A percentile compares a stretch with the other conserved stretches of the same genome.
phyloP scores from a whole-genome alignment of 2,329 filamentous ascomycete genomes.

The Colletotrichum sp. region DNA sequence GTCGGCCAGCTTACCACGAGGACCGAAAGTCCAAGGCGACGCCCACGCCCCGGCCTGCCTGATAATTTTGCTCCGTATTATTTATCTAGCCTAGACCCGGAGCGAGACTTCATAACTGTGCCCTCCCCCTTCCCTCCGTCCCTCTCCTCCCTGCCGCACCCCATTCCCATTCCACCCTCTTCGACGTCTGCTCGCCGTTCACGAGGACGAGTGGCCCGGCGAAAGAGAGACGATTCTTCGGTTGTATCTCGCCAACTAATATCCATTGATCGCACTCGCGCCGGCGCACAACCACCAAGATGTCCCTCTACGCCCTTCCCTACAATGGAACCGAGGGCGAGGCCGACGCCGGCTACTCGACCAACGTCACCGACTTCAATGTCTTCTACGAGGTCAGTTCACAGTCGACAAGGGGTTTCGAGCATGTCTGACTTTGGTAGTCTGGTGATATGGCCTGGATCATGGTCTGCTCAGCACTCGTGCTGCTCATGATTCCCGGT shows the following conservation, averaged over 20 bases:
- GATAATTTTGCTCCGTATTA: slow-evolving; percentile 1
- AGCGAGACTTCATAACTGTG: background rate
- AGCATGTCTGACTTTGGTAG: slow-evolving; percentile 42
- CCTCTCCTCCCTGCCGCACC: background rate
- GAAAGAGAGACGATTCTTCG: background rate
- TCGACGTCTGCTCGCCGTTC: background rate
- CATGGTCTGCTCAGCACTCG: slow-evolving; percentile 76
- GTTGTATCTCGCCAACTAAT: background rate
- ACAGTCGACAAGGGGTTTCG: background rate
- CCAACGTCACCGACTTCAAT: slow-evolving; percentile 73
- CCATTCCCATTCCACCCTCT: background rate
- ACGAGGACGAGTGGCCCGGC: slow-evolving; percentile 6
- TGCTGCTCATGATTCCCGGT: slow-evolving; percentile 91
- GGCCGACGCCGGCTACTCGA: slow-evolving; percentile 58
- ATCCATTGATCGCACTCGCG: background rate
- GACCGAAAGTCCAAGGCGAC: background rate
- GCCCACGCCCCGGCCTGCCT: background rate
- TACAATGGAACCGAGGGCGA: slow-evolving; percentile 58
- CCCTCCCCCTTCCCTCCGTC: background rate
- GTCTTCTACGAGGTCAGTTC: slow-evolving; percentile 77
- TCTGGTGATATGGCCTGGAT: slow-evolving; percentile 86
- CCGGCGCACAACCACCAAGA: slow-evolving; percentile 22
- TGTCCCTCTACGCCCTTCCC: slow-evolving; percentile 38
- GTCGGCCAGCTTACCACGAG: slow-evolving; percentile 2
- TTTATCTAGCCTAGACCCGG: slow-evolving; percentile 18